Conservation (phyloP, 352 stramenopile genomes). For the Aphanomyces astaci region DNA sequence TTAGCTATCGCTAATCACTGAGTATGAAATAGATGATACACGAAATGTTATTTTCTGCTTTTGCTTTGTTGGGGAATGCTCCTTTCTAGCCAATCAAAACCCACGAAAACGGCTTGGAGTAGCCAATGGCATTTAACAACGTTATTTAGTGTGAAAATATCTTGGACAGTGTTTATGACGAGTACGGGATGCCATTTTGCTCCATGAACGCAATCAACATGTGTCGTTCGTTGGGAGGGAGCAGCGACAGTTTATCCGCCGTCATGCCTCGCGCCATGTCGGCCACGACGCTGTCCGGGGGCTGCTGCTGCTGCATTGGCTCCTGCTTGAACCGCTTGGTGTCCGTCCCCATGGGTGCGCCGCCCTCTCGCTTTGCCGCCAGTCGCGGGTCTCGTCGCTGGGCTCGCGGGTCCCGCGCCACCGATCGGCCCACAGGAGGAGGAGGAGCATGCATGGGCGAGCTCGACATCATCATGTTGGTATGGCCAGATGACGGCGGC, state of each 20-base stretch:
- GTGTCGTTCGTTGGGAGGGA: constrained; percentile 67
- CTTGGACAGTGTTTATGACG: background rate
- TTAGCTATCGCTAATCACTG: too few species aligned
- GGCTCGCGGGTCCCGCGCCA: background rate
- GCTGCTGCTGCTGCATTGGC: too few species aligned
- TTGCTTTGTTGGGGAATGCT: too few species aligned
- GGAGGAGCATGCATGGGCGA: background rate
- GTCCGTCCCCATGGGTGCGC: background rate
- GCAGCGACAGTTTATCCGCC: constrained; percentile 68
- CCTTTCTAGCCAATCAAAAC: too few species aligned
- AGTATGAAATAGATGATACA: too few species aligned
- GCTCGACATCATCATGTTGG: background rate
- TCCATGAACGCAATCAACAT: constrained; percentile 76
- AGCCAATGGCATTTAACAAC: too few species aligned
- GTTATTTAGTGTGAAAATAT: too few species aligned
- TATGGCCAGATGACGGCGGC: background rate
- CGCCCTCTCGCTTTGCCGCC: background rate
- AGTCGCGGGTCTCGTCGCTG: constrained; percentile 8
- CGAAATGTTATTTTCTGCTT: too few species aligned
- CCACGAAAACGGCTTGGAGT: too few species aligned
- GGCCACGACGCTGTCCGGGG: constrained; percentile 51
- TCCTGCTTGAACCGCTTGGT: constrained; percentile 9
- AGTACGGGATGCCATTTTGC: constrained; percentile 60
- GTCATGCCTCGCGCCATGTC: constrained; percentile 75
- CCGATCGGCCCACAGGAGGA: background rate